Percentiles rank a stretch among this genome's conserved stretches.
phyloP scores from a whole-genome alignment of 768 basidiomycete species.

The Butyriboletus loyo region DNA sequence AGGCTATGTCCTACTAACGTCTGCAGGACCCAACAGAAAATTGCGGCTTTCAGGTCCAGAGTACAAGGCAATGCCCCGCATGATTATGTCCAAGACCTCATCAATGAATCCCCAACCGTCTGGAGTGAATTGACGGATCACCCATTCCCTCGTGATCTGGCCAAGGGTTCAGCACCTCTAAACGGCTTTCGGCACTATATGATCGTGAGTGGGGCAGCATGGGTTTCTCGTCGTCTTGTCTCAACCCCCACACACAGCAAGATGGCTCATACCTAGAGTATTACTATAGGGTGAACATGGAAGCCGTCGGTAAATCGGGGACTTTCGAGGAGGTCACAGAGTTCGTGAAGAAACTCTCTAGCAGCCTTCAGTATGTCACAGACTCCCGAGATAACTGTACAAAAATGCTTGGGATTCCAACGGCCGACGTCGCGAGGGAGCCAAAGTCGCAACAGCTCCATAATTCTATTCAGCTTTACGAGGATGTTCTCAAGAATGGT shows the following conservation, averaged over 20 bases:
- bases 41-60: too few species aligned
- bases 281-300: not conserved
- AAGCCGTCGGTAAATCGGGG: not conserved
- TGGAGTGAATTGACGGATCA: not conserved
- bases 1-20: too few species aligned
- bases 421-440: not conserved
- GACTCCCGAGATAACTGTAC: not conserved
- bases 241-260: not conserved
- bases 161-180: not conserved
- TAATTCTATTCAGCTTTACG: not conserved
- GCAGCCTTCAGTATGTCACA: not conserved
- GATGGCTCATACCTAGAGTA: constrained; percentile 5
- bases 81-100: constrained; percentile 5
- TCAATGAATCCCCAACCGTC: not conserved
- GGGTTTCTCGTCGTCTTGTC: not conserved
- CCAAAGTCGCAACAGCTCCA: not conserved
- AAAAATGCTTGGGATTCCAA: not conserved
- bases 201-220: too few species aligned
- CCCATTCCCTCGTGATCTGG: not conserved
- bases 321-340: not conserved
- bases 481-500: not conserved
- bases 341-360: not conserved
- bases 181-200: too few species aligned
- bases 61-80: too few species aligned
- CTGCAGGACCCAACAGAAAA: too few species aligned